Conservation (phyloP, 768 basidiomycete species). For the Pisolithus orientalis region DNA sequence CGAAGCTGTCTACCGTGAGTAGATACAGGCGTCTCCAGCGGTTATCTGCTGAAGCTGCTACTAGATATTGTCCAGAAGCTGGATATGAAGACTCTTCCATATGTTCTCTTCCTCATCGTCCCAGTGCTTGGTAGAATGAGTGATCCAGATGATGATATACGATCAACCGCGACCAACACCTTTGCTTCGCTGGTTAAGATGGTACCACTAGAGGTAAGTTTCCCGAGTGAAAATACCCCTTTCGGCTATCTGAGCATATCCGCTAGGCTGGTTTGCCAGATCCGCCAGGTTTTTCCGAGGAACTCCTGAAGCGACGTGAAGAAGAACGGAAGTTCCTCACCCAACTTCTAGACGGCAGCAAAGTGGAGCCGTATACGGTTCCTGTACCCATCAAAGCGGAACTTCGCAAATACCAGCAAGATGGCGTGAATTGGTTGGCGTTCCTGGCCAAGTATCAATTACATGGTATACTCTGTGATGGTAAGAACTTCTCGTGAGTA, state of each 20-base stretch:
- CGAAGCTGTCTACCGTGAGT: slow-evolving; percentile 88
- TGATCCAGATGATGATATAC: slow-evolving; percentile 85
- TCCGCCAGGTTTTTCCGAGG: slow-evolving; percentile 85
- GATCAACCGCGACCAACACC: slow-evolving; percentile 92
- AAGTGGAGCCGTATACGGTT: slow-evolving; percentile 85
- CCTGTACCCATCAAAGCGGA: slow-evolving; percentile 90
- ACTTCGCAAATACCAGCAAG: slow-evolving; percentile 94
- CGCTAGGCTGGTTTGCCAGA: slow-evolving; percentile 91
- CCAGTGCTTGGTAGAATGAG: slow-evolving; percentile 98
- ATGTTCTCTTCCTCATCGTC: slow-evolving; percentile 94
- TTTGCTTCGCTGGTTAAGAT: slow-evolving; percentile 97
- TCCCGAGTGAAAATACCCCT: not conserved
- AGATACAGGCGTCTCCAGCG: not conserved
- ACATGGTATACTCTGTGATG: slow-evolving; percentile 97
- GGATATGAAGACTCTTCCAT: slow-evolving; percentile 92
- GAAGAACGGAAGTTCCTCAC: slow-evolving; percentile 86
- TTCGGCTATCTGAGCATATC: not conserved
- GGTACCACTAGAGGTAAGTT: slow-evolving; percentile 87
- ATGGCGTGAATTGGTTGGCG: slow-evolving; percentile 98
- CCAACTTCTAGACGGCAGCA: slow-evolving; percentile 91
- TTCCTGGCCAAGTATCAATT: slow-evolving; percentile 97
- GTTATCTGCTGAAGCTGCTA: slow-evolving; percentile 7
- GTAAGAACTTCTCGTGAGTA: slow-evolving; percentile 36
- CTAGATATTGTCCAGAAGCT: slow-evolving; percentile 87
- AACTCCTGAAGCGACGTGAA: slow-evolving; percentile 79